Conservation (phyloP, 495 filamentous ascomycete genomes). For the Tuber brumale region DNA sequence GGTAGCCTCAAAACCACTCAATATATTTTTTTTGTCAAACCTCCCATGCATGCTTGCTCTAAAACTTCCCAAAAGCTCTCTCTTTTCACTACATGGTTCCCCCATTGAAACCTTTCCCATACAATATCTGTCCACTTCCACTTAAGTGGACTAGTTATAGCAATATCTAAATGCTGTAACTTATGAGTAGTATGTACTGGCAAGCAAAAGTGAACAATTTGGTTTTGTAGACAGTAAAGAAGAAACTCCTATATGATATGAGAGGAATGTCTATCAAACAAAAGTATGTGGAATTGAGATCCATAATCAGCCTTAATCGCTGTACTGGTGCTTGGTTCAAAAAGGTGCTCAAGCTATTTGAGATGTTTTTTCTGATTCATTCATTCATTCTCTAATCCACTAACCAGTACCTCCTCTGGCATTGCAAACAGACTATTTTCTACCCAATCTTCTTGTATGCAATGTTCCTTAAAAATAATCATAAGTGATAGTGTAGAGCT, state of each 20-base stretch:
- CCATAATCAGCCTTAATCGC: too few relatives aligned
- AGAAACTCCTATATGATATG: constrained; percentile 22
- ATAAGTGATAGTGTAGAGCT: too few relatives aligned
- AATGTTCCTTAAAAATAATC: too few relatives aligned
- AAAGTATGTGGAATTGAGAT: background rate
- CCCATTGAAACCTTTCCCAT: background rate
- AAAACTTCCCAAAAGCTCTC: background rate
- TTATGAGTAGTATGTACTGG: constrained; percentile 17
- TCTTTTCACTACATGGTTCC: background rate
- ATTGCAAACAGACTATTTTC: too few relatives aligned
- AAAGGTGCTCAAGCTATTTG: too few relatives aligned
- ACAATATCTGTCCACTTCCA: background rate
- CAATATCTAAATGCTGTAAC: constrained; percentile 25
- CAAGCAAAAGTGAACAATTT: constrained; percentile 17
- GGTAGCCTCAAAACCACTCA: background rate
- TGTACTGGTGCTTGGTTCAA: too few relatives aligned
- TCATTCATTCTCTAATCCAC: too few relatives aligned
- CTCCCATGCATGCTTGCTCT: background rate
- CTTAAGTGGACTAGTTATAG: constrained; percentile 10
- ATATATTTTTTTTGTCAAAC: background rate
- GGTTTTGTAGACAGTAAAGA: constrained; percentile 11
- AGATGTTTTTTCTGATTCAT: too few relatives aligned
- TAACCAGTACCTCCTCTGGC: too few relatives aligned
- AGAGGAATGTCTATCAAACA: constrained; percentile 14
- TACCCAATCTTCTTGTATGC: too few relatives aligned